Conservation (phyloP, 108 stramenopile genomes). For the Nitzschia palea region DNA sequence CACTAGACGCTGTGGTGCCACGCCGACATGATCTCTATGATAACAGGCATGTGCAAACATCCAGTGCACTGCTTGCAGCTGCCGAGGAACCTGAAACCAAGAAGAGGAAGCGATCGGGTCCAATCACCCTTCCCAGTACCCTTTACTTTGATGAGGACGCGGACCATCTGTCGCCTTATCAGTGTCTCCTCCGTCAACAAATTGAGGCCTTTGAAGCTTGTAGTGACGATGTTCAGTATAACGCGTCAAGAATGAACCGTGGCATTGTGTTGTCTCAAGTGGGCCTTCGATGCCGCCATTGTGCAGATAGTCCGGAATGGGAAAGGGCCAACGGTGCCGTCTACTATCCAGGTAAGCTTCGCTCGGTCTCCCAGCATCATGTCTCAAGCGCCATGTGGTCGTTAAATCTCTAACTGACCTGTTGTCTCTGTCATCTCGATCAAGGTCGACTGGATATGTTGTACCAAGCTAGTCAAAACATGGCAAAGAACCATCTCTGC, state of each 20-base stretch:
- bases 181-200: constrained; percentile 40
- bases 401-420: neutral
- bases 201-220: constrained; percentile 44
- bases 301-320: constrained; percentile 5
- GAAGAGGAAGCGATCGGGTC: no score
- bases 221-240: constrained; percentile 18
- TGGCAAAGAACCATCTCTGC: constrained; percentile 34
- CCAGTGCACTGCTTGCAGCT: no score
- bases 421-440: neutral
- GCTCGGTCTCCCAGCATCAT: no score
- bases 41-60: no score
- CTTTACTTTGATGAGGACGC: constrained; percentile 17
- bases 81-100: no score
- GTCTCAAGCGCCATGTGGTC: no score
- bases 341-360: constrained; percentile 28
- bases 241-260: constrained; percentile 22
- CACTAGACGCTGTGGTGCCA: no score
- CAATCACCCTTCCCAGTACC: neutral
- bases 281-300: constrained; percentile 37
- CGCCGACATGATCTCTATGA: no score
- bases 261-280: constrained; percentile 31
- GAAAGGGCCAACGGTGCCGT: constrained; percentile 23
- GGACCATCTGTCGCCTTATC: constrained; percentile 30
- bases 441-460: constrained; percentile 17
- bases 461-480: constrained; percentile 43